These are phyloP conservation scores for Hymenoscyphus occultus DNA, from an alignment of 2,329 filamentous ascomycete genomes.

Conservation along the genomic window DNA sequence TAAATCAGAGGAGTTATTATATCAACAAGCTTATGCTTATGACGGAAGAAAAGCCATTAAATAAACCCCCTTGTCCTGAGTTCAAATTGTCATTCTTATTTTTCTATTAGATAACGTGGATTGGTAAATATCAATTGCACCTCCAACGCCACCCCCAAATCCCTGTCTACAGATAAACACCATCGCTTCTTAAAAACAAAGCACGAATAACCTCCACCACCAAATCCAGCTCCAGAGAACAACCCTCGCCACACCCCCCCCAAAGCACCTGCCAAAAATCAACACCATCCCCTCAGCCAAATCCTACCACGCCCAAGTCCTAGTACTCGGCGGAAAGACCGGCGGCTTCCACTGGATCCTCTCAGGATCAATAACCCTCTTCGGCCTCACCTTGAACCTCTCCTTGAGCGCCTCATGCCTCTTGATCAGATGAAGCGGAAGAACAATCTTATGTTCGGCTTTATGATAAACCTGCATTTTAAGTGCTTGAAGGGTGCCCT, in stretches of 20 bases:
- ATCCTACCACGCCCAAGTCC: slow-evolving; percentile 89
- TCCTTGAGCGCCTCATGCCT: slow-evolving; percentile 64
- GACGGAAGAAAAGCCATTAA: too few relatives aligned
- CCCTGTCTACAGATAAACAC: background rate
- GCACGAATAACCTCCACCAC: too few relatives aligned
- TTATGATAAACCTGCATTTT: slow-evolving; percentile 96
- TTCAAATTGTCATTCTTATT: too few relatives aligned
- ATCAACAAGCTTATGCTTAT: too few relatives aligned
- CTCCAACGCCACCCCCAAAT: background rate
- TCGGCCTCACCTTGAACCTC: slow-evolving; percentile 76
- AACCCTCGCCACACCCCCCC: background rate
- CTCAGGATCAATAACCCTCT: slow-evolving; percentile 71
- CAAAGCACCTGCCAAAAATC: too few relatives aligned
- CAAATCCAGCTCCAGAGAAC: too few relatives aligned
- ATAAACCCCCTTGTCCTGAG: too few relatives aligned
- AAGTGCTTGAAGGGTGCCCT: slow-evolving; percentile 89
- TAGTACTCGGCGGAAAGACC: slow-evolving; percentile 82
- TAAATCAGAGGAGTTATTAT: too few relatives aligned
- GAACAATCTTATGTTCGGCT: slow-evolving; percentile 92
- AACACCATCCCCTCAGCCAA: too few relatives aligned
- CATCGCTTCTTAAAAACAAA: background rate
- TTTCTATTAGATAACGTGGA: too few relatives aligned
- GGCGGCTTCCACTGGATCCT: slow-evolving; percentile 93
- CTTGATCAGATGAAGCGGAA: slow-evolving; percentile 77
- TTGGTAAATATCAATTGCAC: background rate